Evolutionary conservation across 83 land plant genomes (phyloP), one percentile per base, ranked within the genome.

Genomic region (Isoetes engelmannii): DNA sequence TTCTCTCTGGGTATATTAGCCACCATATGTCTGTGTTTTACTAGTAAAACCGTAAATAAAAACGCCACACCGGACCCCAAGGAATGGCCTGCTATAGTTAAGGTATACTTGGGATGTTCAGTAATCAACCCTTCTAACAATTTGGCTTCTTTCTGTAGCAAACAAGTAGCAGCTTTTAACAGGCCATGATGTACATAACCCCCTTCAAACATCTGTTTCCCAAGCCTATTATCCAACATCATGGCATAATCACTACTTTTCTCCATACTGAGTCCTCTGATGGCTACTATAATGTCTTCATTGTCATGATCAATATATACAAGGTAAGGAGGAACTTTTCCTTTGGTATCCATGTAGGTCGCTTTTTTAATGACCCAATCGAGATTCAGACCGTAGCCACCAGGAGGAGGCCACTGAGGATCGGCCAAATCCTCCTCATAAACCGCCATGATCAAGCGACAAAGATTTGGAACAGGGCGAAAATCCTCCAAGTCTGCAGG

Each of bases 161-260:
- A 21, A 86, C 88, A 94, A 10, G 57, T 50, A 15, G 98, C 98
- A 6, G 96, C 79, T 65, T 84, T 79, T 18, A 85, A 75, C 74
- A 94, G 74, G 63, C 98, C 98, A 69, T 87, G 88, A 69, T 93
- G 98, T 15, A 89, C 98, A 65, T 80, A 89, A 9, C 98, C 96
- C 4, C 88, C 92, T 49, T 93, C 89, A 63, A 87, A 93, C 80
- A 81, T 82, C 83, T 86, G 83, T 81, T 69, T 71, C 43, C 96
- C 98, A 15, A 84, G 78, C 56, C 70, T 65, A 56, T 94, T 94
- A 67, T 90, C 83, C 77, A 82, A 42, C 21, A 90, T 69, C 45
- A 86, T 57, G 51, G 81, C 71, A 73, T 92, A 92, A 42, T 92
- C 98, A 60, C 82, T 82, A 63, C 86, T 85, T 49, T 73, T 80